These are phyloP conservation scores for Blastomyces gilchristii DNA, from an alignment of 2,329 filamentous ascomycete species.

Conservation along the genomic window DNA sequence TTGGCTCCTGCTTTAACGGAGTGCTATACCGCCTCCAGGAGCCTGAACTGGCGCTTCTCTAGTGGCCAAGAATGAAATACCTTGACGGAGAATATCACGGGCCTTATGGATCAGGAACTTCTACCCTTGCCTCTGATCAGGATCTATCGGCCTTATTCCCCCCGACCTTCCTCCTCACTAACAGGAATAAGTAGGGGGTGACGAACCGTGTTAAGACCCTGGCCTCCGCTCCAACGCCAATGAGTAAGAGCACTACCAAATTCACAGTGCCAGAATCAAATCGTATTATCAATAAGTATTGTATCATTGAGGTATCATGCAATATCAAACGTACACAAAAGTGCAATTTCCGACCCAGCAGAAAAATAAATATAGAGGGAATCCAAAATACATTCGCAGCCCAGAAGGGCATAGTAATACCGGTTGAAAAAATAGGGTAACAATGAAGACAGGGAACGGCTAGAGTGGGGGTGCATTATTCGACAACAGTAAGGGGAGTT, in stretches of 20 bases:
- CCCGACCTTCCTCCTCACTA: not conserved
- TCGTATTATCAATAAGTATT: conserved; percentile 8
- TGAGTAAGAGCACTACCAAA: not conserved
- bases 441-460: not conserved
- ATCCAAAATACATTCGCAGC: not conserved
- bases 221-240: not conserved
- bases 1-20: too few relatives aligned
- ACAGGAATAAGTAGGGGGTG: not conserved
- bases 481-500: not conserved
- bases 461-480: not conserved
- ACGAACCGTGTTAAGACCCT: not conserved
- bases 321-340: not conserved
- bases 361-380: not conserved
- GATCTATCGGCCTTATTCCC: not conserved
- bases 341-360: not conserved
- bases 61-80: not conserved
- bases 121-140: not conserved
- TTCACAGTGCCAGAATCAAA: conserved; percentile 1
- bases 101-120: not conserved
- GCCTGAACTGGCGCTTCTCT: not conserved
- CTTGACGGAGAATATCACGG: not conserved
- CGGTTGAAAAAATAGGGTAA: not conserved
- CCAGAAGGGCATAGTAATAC: not conserved
- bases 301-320: conserved; percentile 2
- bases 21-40: too few relatives aligned